phyloP scores from a whole-genome alignment of 2,329 filamentous ascomycete genomes.

The Sporothrix sp. region DNA sequence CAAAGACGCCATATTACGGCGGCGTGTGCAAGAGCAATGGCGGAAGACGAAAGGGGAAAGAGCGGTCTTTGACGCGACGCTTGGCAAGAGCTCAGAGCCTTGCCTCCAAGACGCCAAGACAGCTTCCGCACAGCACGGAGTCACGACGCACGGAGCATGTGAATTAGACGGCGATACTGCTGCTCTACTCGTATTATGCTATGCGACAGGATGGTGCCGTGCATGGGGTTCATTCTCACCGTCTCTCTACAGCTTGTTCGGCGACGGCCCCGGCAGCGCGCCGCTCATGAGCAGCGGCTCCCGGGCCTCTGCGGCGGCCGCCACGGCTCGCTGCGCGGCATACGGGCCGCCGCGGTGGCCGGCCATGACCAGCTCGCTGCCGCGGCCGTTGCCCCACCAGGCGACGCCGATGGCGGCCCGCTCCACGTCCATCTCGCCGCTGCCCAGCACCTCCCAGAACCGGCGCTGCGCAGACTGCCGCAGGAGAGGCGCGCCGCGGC shows the following conservation, averaged over 20 bases:
- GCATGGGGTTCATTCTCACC: neutral
- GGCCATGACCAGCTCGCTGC: constrained; percentile 39
- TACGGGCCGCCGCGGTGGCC: constrained; percentile 14
- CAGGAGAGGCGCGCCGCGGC: constrained; percentile 50
- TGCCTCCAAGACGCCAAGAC: no score
- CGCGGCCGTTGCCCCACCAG: constrained; percentile 67
- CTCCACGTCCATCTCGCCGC: constrained; percentile 82
- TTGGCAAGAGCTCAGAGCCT: no score
- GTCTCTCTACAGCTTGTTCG: constrained; percentile 27
- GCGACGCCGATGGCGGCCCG: constrained; percentile 66
- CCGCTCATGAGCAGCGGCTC: constrained; percentile 11
- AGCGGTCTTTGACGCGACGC: no score
- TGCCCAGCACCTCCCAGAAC: constrained; percentile 70
- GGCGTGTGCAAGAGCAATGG: no score
- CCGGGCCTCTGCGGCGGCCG: constrained; percentile 30
- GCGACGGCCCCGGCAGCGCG: constrained; percentile 28
- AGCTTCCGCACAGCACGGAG: no score
- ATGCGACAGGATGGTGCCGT: no score
- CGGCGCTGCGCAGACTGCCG: constrained; percentile 56
- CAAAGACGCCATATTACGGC: no score
- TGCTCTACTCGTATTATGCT: no score
- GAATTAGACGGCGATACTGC: no score
- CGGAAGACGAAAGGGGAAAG: no score
- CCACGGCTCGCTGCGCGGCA: constrained; percentile 13
- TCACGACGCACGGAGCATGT: no score